phyloP scores from a whole-genome alignment of 129 eudicot species.

The Sambucus nigra region DNA sequence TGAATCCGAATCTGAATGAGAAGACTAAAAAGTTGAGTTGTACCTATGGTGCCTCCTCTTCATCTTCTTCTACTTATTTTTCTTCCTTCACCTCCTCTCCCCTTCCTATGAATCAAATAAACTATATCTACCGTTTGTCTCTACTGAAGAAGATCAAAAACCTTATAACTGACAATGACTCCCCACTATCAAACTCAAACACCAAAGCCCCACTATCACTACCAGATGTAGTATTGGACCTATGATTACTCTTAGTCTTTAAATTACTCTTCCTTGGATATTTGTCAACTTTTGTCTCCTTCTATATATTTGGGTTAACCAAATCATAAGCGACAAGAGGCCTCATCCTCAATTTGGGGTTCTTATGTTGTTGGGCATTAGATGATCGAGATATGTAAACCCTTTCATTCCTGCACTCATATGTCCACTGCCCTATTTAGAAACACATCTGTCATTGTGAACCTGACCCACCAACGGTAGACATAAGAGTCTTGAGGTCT shows the following conservation, averaged over 20 bases:
- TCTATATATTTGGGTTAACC: conserved; percentile 51
- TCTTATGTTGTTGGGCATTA: conserved; percentile 74
- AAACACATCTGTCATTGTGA: conserved; percentile 87
- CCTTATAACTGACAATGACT: conserved; percentile 47
- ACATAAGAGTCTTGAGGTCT: conserved; percentile 40
- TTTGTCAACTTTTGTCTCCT: conserved; percentile 40
- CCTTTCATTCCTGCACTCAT: conserved; percentile 86
- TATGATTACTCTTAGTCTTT: conserved; percentile 78
- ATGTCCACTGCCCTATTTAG: conserved; percentile 84
- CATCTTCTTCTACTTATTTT: conserved; percentile 34
- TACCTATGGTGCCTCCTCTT: conserved; percentile 61
- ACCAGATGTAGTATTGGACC: conserved; percentile 53
- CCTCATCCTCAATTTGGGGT: conserved; percentile 79
- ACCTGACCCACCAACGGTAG: conserved; percentile 34
- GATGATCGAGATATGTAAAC: conserved; percentile 93
- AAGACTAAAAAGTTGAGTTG: conserved; percentile 62
- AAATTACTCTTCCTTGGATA: conserved; percentile 48
- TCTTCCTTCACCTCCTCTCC: conserved; percentile 51
- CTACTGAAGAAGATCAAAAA: conserved; percentile 59
- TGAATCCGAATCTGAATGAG: conserved; percentile 50
- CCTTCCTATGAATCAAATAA: conserved; percentile 82
- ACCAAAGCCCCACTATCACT: conserved; percentile 83
- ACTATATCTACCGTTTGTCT: conserved; percentile 59
- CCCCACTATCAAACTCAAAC: conserved; percentile 59
- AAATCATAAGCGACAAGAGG: conserved; percentile 38